Evolutionary conservation across 2,329 filamentous ascomycete species (phyloP), one percentile per base, ranked within the genome.

Genomic region (Zarea fungicola): DNA sequence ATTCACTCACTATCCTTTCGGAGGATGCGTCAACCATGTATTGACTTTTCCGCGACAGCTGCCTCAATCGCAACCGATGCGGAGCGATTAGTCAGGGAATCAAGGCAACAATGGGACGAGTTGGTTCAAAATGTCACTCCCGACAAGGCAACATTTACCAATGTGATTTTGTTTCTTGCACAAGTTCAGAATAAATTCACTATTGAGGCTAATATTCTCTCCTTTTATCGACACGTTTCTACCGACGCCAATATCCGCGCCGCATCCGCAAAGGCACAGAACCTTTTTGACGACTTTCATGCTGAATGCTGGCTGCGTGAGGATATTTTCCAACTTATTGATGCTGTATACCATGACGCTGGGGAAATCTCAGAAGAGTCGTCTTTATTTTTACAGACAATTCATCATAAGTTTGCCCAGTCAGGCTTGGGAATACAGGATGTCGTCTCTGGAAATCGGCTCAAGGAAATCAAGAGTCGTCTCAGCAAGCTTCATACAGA

Each of bases 381-480:
- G 3, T 8, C 23, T 7, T n/a, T 42, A 11, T 21, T 42, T 16
- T 29, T 42, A 10, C 23, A 42, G n/a, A 29, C 39, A 2, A 2
- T 29, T 21, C 11, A 42, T 29, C 2, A 19, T 11, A 19, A 11
- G 5, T 36, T 35, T 28, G 3, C 25, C 11, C 19, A 8, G 21
- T 34, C 29, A 3, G 42, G 42, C 10, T 18, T 45, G 13, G 42
- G 21, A 19, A 36, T 45, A 6, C 22, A 6, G 3, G 31, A 36
- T 6, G 9, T 16, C 7, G 18, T 32, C 2, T 11, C 18, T 3
- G 25, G 21, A 9, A 11, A 45, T 5, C 42, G 42, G 4, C 25
- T 45, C 42, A 36, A 35, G 31, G 42, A 34, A 10, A 45, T 45
- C 18, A 19, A 36, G 19, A 10, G 18, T 18, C 42, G 42, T 23